Evolutionary conservation across 2,329 filamentous ascomycete species (phyloP), one percentile per base, ranked within the genome.

Genomic region (Fusarium secorum): DNA sequence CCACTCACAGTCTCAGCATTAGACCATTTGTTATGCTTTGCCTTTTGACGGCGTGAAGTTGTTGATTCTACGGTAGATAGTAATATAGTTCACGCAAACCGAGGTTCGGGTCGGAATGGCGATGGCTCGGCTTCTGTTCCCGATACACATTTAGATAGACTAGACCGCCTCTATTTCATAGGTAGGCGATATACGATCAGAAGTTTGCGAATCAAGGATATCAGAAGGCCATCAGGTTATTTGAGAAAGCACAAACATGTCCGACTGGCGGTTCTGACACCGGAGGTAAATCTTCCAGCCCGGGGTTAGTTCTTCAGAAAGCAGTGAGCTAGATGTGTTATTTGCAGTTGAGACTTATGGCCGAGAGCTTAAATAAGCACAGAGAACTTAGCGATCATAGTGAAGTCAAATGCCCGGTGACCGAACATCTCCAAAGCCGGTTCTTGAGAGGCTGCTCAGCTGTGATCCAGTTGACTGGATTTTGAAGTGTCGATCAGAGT

Each of bases 181-280:
- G 9, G 7, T 5, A 15, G 13, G 5, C 0, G 1, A 11, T 28
- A 10, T 3, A 32, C 11, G 4, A 15, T 46, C 11, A 3, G 10
- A 11, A 1, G 3, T 10, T 14, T 17, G 7, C 5, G n/a, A 10
- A 18, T 7, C 0, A 6, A 9, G 20, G 26, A 1, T 7, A 7
- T 2, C 4, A n/a, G 26, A 11, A n/a, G 0, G 9, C 18, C 20
- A 17, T 6, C 14, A 14, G 3, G 7, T 13, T 18, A 44, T 18
- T 44, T 10, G 24, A 44, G 24, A 45, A n/a, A 28, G 42, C 18
- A 0, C 22, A 26, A 5, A 28, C 0, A 15, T 28, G 13, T n/a
- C 5, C 8, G 10, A 14, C 24, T 20, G 18, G 2, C 13, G 24
- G 11, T 45, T 26, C 42, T 26, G 42, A 45, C 24, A 2, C 7